These are phyloP conservation scores for Aethionema arabicum DNA, from an alignment of 345 rosid genomes.

Conservation along the genomic window DNA sequence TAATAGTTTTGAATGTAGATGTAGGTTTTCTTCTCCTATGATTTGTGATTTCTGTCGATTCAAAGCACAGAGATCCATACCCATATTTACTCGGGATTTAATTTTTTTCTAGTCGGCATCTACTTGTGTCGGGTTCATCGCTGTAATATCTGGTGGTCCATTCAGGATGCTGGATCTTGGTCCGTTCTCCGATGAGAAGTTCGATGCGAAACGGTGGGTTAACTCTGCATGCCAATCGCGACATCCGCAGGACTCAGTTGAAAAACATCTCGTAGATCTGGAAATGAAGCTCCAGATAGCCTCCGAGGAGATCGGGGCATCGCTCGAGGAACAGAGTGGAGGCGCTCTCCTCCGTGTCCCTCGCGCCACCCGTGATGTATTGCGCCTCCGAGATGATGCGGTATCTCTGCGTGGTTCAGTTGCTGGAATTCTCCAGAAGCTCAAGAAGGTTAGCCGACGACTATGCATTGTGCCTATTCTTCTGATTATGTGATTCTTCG, in stretches of 20 bases:
- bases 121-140: too few relatives aligned
- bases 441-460: conserved; percentile 59
- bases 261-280: conserved; percentile 89
- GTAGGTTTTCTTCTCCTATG: too few relatives aligned
- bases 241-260: conserved; percentile 82
- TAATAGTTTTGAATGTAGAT: too few relatives aligned
- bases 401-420: conserved; percentile 75
- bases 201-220: conserved; percentile 96
- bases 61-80: too few relatives aligned
- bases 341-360: conserved; percentile 91
- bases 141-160: too few relatives aligned
- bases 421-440: conserved; percentile 83
- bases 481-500: background rate
- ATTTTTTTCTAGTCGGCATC: too few relatives aligned
- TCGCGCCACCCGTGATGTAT: conserved; percentile 87
- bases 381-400: conserved; percentile 93
- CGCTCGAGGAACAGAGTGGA: conserved; percentile 96
- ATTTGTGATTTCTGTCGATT: too few relatives aligned
- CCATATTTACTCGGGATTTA: too few relatives aligned
- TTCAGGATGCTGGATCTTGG: conserved; percentile 88
- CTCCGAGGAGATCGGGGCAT: conserved; percentile 92
- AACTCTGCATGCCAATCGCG: conserved; percentile 77
- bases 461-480: conserved; percentile 12
- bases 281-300: conserved; percentile 99
- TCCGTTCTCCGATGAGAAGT: conserved; percentile 89